Evolutionary conservation across 345 rosid genomes (phyloP).

Genomic region (Eucalyptus rudis): DNA sequence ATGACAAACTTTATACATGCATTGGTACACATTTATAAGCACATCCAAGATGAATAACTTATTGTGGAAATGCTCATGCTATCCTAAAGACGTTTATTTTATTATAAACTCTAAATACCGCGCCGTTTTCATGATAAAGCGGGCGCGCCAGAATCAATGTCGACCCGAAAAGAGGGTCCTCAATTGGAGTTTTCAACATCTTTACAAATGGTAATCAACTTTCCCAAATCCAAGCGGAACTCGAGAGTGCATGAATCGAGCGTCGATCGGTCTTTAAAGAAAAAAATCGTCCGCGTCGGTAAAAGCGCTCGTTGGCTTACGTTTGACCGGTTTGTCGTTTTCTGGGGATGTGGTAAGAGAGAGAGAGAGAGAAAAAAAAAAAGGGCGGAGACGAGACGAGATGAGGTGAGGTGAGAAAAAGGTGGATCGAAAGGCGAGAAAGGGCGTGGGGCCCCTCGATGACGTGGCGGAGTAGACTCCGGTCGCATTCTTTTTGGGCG

Average conservation of each 20-base stretch:
- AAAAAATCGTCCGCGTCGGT: neutral
- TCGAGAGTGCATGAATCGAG: neutral
- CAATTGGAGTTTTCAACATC: too few relatives aligned
- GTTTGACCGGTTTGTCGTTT: neutral
- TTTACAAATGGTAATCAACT: too few relatives aligned
- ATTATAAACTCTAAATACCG: too few relatives aligned
- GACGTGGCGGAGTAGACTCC: neutral
- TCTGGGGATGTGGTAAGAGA: neutral
- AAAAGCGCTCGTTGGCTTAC: neutral
- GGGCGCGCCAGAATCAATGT: neutral
- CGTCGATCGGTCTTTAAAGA: neutral
- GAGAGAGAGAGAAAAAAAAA: neutral
- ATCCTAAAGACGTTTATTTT: too few relatives aligned
- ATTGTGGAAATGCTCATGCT: accelerated
- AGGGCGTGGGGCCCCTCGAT: neutral
- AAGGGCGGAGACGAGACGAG: neutral
- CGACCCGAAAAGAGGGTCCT: neutral
- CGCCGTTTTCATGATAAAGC: too few relatives aligned
- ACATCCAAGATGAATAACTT: too few relatives aligned
- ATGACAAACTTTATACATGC: too few relatives aligned
- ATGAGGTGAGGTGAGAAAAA: neutral
- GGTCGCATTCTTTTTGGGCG: constrained; percentile 5
- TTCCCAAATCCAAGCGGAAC: neutral
- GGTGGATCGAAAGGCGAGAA: neutral
- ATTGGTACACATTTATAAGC: too few relatives aligned